phyloP scores from a whole-genome alignment of 345 rosid genomes.

The Gossypium herbaceum region DNA sequence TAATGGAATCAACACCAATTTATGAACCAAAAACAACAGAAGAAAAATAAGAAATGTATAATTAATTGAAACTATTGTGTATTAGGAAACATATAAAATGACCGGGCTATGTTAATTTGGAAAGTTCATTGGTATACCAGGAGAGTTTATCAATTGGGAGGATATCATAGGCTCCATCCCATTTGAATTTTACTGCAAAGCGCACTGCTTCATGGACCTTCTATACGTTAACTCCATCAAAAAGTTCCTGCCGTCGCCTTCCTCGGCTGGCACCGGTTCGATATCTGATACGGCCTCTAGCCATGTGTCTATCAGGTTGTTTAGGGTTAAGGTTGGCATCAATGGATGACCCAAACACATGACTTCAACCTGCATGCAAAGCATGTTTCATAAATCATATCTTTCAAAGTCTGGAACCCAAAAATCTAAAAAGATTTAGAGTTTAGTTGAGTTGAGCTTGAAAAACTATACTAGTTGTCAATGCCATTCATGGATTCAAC shows the following conservation, averaged over 20 bases:
- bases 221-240: conserved; percentile 19
- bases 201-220: conserved; percentile 4
- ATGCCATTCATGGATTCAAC: too few species aligned
- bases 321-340: conserved; percentile 10
- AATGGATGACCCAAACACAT: conserved; percentile 16
- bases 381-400: background rate
- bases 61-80: background rate
- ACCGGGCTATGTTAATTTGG: too few species aligned
- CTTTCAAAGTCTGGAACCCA: background rate
- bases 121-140: too few species aligned
- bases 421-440: too few species aligned
- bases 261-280: background rate
- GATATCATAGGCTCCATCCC: too few species aligned
- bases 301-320: conserved; percentile 16
- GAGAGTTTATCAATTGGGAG: background rate
- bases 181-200: background rate
- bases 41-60: background rate
- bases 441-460: too few species aligned
- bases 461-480: too few species aligned
- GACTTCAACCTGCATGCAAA: conserved; percentile 17
- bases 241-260: background rate
- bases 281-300: conserved; percentile 6
- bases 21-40: background rate
- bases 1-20: background rate
- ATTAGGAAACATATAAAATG: too few species aligned